Percentiles rank a stretch among this genome's conserved stretches.
Conservation (phyloP, 495 filamentous ascomycete species). For the Tuber calosporum region DNA sequence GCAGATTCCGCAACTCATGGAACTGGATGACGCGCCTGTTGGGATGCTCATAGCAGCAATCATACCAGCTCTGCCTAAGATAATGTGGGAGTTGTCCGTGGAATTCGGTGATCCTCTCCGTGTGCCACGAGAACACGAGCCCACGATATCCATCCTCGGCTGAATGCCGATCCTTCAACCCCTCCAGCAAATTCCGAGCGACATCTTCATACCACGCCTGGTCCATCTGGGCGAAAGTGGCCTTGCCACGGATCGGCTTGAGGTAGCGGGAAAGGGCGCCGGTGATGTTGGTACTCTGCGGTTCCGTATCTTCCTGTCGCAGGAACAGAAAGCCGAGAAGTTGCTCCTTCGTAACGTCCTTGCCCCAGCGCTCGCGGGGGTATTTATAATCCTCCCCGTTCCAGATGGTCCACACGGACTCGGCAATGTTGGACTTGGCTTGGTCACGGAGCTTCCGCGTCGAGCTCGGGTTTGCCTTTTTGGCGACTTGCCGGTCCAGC, state of each 20-base stretch:
- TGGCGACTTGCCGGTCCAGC: not conserved
- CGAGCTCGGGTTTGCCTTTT: not conserved
- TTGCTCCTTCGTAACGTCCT: constrained; percentile 5
- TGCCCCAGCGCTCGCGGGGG: constrained; percentile 4
- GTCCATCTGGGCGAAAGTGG: not conserved
- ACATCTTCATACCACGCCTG: not conserved
- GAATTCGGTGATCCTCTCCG: not conserved
- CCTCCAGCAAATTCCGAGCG: not conserved
- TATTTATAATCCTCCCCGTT: not conserved
- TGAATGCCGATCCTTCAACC: not conserved
- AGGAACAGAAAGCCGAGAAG: not conserved
- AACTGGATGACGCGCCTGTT: no score
- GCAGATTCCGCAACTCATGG: not conserved
- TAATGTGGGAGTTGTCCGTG: not conserved
- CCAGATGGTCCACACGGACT: not conserved
- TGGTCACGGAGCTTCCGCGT: not conserved
- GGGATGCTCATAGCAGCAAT: not conserved
- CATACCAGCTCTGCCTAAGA: not conserved
- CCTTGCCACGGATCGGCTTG: not conserved
- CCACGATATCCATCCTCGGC: not conserved
- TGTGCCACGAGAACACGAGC: not conserved
- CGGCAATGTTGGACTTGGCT: not conserved
- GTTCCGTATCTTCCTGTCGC: not conserved
- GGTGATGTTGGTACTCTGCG: not conserved
- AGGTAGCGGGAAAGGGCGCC: not conserved